A percentile compares a stretch with the other conserved stretches of the same genome.
phyloP scores from a whole-genome alignment of 2,329 filamentous ascomycete genomes.

The Phyllosticta citriasiana region DNA sequence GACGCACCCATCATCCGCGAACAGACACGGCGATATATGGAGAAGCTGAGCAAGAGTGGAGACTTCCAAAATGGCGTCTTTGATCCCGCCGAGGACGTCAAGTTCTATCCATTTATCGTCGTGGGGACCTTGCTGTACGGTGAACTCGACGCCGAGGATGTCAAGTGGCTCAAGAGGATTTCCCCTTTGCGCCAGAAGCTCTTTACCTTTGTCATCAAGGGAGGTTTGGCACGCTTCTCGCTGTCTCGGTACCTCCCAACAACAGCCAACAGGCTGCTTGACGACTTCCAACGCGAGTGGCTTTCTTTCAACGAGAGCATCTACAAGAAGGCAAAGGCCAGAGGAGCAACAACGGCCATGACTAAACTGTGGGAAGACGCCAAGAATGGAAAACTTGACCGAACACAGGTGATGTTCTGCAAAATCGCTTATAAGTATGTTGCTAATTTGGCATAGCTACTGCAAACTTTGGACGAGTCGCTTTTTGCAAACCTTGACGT shows the following conservation, averaged over 20 bases:
- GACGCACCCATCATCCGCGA: not conserved
- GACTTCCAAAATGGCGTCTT: constrained; percentile 11
- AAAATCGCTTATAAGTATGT: not conserved
- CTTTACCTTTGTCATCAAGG: constrained; percentile 25
- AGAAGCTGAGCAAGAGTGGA: not conserved
- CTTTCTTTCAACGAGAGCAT: constrained; percentile 24
- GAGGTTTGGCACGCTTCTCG: constrained; percentile 23
- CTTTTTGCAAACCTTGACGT: constrained; percentile 38
- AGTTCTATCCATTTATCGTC: constrained; percentile 29
- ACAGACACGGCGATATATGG: constrained; percentile 9
- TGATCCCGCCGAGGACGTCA: constrained; percentile 22
- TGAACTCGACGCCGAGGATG: constrained; percentile 16
- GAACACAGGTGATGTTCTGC: too few relatives aligned
- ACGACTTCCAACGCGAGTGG: constrained; percentile 15
- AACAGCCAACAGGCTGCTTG: constrained; percentile 15
- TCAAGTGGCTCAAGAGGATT: constrained; percentile 16
- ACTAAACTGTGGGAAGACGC: too few relatives aligned
- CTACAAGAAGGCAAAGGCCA: constrained; percentile 2
- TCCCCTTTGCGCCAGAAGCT: constrained; percentile 23
- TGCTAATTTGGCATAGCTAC: constrained; percentile 16
- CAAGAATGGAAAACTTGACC: too few relatives aligned
- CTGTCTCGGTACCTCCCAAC: constrained; percentile 21
- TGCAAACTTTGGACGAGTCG: constrained; percentile 36
- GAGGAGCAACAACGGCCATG: not conserved
- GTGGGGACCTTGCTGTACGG: constrained; percentile 33